Percentiles rank a stretch among this genome's conserved stretches.
Conservation (phyloP, 192 early-diverging fungal genomes). For the Geranomyces variabilis region DNA sequence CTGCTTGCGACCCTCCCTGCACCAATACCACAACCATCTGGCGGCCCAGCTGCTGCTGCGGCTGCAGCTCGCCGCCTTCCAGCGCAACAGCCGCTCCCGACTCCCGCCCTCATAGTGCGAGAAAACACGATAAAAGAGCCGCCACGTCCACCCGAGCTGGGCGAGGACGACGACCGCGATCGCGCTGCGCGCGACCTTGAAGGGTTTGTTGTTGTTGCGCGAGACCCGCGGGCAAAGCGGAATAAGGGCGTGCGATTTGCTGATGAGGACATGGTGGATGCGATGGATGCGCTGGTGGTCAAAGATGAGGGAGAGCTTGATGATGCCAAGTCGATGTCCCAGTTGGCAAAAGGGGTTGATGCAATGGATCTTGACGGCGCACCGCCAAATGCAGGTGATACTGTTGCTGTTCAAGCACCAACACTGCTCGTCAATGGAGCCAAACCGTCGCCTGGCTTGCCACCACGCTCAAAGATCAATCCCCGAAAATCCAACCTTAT, state of each 20-base stretch:
- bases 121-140: constrained; percentile 2
- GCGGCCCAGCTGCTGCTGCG: too few relatives aligned
- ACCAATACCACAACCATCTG: too few relatives aligned
- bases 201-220: background rate
- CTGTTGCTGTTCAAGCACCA: background rate
- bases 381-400: background rate
- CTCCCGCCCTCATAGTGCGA: background rate
- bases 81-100: background rate
- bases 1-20: constrained; percentile 2
- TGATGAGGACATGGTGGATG: background rate
- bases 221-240: too few relatives aligned
- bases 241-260: too few relatives aligned
- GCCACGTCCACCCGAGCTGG: background rate
- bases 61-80: too few relatives aligned
- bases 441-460: background rate
- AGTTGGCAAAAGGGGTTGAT: background rate
- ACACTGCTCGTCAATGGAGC: background rate
- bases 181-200: background rate
- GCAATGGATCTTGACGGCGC: background rate
- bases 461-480: background rate
- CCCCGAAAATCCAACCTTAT: background rate
- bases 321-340: too few relatives aligned
- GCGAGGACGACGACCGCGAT: background rate
- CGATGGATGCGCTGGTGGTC: background rate
- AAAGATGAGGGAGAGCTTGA: too few relatives aligned